A percentile compares a stretch with the other conserved stretches of the same genome.
Conservation (phyloP, 495 filamentous ascomycete species). For the Neurospora sublineolata region DNA sequence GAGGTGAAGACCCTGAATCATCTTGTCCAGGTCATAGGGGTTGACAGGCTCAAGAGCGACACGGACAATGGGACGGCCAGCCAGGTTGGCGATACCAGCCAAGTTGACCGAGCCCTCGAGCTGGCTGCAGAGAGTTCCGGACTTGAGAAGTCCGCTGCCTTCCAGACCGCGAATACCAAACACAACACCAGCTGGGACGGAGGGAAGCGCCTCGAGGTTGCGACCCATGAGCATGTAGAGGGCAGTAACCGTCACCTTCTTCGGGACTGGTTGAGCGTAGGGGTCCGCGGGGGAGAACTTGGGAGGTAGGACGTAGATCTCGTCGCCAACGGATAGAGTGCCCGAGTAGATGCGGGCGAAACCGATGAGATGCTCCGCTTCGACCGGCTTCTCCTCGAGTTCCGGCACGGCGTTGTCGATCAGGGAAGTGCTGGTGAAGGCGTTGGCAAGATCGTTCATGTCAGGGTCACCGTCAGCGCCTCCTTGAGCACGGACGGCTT, state of each 20-base stretch:
- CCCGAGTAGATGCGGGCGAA: constrained; percentile 93
- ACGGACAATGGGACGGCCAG: constrained; percentile 78
- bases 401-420: constrained; percentile 38
- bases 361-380: constrained; percentile 81
- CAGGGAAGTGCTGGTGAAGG: constrained; percentile 30
- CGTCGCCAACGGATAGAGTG: constrained; percentile 77
- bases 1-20: constrained; percentile 78
- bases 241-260: constrained; percentile 73
- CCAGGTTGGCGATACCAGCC: constrained; percentile 64
- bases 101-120: constrained; percentile 84
- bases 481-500: constrained; percentile 65
- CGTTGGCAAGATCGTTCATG: constrained; percentile 18
- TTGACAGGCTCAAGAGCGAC: constrained; percentile 86
- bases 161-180: constrained; percentile 93
- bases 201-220: constrained; percentile 67
- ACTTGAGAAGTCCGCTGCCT: constrained; percentile 76
- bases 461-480: constrained; percentile 13
- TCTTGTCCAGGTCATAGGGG: constrained; percentile 79
- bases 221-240: constrained; percentile 96
- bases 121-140: constrained; percentile 84
- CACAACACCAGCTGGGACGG: constrained; percentile 85
- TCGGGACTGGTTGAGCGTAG: constrained; percentile 61
- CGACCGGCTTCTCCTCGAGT: constrained; percentile 43
- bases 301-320: constrained; percentile 78
- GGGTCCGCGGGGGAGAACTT: constrained; percentile 81